Base-by-base conservation (phyloP, 371 early-diverging fungal genomes). In the Actinomortierella ambigua region DNA sequence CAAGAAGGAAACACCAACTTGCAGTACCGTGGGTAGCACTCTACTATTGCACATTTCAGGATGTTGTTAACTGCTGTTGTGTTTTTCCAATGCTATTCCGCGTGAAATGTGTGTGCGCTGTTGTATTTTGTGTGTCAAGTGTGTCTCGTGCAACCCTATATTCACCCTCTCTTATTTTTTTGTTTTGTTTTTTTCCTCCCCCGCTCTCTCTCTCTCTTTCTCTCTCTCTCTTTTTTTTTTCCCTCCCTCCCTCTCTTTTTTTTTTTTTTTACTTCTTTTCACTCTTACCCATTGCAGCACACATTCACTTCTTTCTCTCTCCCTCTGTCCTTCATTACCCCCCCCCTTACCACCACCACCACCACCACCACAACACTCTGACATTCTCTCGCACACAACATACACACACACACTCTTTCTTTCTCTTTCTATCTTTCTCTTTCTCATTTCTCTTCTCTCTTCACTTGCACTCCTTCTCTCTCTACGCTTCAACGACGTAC, bases 151-250 rank as follows among this genome's bases (percentile, higher is more conserved):
- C 34, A 34, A 34, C 34, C 34, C 34, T 34, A 4, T 34, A 6
- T 34, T 34, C 34, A 6, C 34, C 34, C 34, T 4, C 34, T 48
- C 48, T 48, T 8, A 3, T 3, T 20, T 24, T 24, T 48, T 18
- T 22, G 11, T 48, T 48, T 2, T 18, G 17, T 51, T 29, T 51
- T 51, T 28, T 18, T 39, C 40, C 22, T 39, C 34, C 13, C n/a
- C 39, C 34, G 44, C 39, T 20, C 39, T 55, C n/a, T 39, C 48
- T 49, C 48, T 57, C 49, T 40, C 50, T 55, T 52, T 14, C 41
- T 27, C 14, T 43, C 50, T 20, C 39, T 22, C 27, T 29, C 59
- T 4, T 49, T 17, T 26, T 34, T 51, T 44, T 44, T 48, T 26
- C 13, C 53, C 23, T 26, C 39, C 54, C 43, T 22, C 48, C 43